phyloP scores from a whole-genome alignment of 768 basidiomycete species.

The Macrolepiota dolichaula region DNA sequence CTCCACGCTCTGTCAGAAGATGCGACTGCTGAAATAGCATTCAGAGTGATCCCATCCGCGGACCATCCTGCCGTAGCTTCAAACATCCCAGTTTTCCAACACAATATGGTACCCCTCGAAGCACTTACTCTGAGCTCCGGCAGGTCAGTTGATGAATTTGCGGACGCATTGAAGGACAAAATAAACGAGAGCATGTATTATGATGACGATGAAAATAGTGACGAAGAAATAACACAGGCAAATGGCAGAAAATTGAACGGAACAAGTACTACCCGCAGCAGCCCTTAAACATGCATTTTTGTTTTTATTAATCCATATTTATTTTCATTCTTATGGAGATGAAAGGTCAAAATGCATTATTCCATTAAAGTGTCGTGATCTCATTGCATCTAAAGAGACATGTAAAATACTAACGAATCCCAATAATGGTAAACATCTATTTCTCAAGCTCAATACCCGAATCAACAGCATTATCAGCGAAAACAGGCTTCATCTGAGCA shows the following conservation, averaged over 20 bases:
- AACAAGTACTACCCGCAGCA: neutral
- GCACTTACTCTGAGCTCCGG: slow-evolving; percentile 79
- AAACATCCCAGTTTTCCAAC: slow-evolving; percentile 73
- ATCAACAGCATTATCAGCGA: slow-evolving; percentile 54
- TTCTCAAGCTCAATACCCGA: slow-evolving; percentile 54
- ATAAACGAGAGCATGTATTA: slow-evolving; percentile 31
- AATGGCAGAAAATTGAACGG: neutral
- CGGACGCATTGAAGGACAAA: slow-evolving; percentile 57
- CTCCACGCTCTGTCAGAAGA: slow-evolving; percentile 40
- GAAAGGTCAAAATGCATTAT: neutral
- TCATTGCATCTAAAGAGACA: slow-evolving; percentile 1
- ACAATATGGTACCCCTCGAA: slow-evolving; percentile 92
- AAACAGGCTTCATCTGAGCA: slow-evolving; percentile 65
- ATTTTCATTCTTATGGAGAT: neutral
- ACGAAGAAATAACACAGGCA: neutral
- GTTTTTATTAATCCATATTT: neutral
- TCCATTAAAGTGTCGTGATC: slow-evolving; percentile 1
- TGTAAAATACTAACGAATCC: neutral
- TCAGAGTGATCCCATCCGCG: slow-evolving; percentile 71
- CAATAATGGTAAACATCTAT: slow-evolving; percentile 23
- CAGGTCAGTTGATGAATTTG: slow-evolving; percentile 68
- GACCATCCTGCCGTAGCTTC: slow-evolving; percentile 64
- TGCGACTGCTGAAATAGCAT: slow-evolving; percentile 27
- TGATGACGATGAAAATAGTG: neutral
- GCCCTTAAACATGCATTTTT: neutral